Conservation (phyloP, 2,329 filamentous ascomycete species). For the Metarhizium brunneum region DNA sequence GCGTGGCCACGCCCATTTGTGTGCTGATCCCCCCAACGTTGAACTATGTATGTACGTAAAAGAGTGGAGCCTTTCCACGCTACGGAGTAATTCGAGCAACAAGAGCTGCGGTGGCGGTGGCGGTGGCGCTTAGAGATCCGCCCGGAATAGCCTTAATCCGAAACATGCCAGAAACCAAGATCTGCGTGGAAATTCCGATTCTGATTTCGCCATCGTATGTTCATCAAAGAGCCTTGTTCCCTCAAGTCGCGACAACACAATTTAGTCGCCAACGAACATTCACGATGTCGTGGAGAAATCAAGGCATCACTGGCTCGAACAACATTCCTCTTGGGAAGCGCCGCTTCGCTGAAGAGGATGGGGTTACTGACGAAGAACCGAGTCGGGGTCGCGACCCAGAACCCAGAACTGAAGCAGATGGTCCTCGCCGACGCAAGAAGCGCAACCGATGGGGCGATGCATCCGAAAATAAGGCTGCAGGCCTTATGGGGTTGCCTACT, state of each 20-base stretch:
- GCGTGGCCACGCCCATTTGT: no score
- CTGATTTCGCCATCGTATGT: neutral
- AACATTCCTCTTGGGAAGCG: constrained; percentile 90
- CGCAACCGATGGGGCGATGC: constrained; percentile 97
- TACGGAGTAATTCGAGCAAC: neutral
- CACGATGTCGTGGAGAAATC: constrained; percentile 58
- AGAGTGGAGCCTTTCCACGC: neutral
- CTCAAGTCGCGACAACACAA: neutral
- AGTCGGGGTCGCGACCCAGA: constrained; percentile 94
- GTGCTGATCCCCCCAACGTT: no score
- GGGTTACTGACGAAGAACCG: constrained; percentile 36
- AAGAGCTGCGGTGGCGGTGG: neutral
- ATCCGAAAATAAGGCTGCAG: constrained; percentile 95
- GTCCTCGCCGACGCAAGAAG: constrained; percentile 87
- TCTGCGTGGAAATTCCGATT: neutral
- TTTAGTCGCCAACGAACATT: neutral
- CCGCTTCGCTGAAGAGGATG: constrained; percentile 60
- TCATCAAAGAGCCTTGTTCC: neutral
- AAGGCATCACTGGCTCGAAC: constrained; percentile 94
- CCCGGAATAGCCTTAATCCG: neutral
- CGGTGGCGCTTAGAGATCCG: neutral
- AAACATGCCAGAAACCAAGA: neutral
- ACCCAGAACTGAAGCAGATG: constrained; percentile 61
- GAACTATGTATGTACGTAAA: no score
- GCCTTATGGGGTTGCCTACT: constrained; percentile 93